Evolutionary conservation across 306 rosid genomes (phyloP).

Genomic region (Sicyos edulis): DNA sequence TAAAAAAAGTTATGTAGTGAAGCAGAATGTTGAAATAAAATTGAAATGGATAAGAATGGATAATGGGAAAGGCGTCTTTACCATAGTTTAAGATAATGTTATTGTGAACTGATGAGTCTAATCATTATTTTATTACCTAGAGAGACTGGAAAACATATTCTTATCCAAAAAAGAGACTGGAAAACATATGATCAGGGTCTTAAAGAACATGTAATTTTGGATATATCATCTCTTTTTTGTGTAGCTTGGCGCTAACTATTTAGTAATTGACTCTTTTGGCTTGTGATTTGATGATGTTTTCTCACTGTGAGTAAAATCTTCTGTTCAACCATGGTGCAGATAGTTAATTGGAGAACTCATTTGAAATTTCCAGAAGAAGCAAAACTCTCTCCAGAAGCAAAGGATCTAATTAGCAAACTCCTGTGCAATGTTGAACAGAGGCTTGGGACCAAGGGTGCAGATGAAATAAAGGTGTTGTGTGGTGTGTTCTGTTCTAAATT

Average conservation of each 20-base stretch:
- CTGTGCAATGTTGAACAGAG: conserved; percentile 92
- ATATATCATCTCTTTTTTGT: background rate
- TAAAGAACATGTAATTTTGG: background rate
- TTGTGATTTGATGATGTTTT: conserved; percentile 9
- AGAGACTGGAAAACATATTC: too few relatives aligned
- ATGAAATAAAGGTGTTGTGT: conserved; percentile 96
- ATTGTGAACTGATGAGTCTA: background rate
- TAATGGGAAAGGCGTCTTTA: background rate
- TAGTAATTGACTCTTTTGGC: background rate
- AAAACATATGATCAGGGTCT: background rate
- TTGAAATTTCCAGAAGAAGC: conserved; percentile 99
- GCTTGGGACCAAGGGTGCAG: conserved; percentile 94
- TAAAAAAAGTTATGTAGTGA: background rate
- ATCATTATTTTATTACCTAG: too few relatives aligned
- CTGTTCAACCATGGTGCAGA: conserved; percentile 48
- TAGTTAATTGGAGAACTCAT: conserved; percentile 94
- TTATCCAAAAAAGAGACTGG: too few relatives aligned
- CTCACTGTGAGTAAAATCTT: conserved; percentile 11
- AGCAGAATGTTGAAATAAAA: conserved; percentile 14
- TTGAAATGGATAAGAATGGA: too few relatives aligned
- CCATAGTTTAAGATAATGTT: background rate
- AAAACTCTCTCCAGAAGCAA: conserved; percentile 79
- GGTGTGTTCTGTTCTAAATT: conserved; percentile 54
- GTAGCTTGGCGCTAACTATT: background rate
- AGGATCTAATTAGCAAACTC: conserved; percentile 79